Conservation (phyloP, 495 filamentous ascomycete genomes). For the Aspergillus diversus region DNA sequence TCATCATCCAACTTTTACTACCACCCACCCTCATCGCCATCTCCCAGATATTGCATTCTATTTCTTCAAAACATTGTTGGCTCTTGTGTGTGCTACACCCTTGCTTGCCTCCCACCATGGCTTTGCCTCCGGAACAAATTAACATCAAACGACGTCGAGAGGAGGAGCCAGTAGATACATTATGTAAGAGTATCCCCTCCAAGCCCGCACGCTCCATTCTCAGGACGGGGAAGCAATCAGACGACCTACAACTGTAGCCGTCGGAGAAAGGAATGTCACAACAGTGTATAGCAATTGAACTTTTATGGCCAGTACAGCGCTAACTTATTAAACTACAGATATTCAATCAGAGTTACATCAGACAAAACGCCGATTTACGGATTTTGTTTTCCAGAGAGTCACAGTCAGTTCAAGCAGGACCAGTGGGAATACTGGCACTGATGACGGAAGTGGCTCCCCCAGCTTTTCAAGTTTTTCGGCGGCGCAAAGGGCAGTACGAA, state of each 20-base stretch:
- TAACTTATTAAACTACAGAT: conserved; percentile 33
- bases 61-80: neutral
- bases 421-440: conserved; percentile 19
- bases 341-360: conserved; percentile 51
- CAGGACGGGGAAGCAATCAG: neutral
- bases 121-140: conserved; percentile 56
- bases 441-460: conserved; percentile 16
- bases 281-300: neutral
- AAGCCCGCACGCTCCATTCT: neutral
- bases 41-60: neutral
- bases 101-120: conserved; percentile 30
- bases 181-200: conserved; percentile 47
- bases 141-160: conserved; percentile 60
- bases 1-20: neutral
- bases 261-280: neutral
- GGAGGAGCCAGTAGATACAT: conserved; percentile 58
- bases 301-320: neutral
- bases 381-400: conserved; percentile 52
- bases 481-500: conserved; percentile 36
- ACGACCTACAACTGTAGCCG: neutral
- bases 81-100: neutral
- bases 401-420: conserved; percentile 20
- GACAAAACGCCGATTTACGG: conserved; percentile 54
- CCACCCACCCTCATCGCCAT: conserved; percentile 5
- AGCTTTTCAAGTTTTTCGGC: conserved; percentile 25